Percentiles rank a stretch among this genome's conserved stretches.
Evolutionary conservation across 148 eudicot species (phyloP).

Genomic region (Polygonum maritimum): DNA sequence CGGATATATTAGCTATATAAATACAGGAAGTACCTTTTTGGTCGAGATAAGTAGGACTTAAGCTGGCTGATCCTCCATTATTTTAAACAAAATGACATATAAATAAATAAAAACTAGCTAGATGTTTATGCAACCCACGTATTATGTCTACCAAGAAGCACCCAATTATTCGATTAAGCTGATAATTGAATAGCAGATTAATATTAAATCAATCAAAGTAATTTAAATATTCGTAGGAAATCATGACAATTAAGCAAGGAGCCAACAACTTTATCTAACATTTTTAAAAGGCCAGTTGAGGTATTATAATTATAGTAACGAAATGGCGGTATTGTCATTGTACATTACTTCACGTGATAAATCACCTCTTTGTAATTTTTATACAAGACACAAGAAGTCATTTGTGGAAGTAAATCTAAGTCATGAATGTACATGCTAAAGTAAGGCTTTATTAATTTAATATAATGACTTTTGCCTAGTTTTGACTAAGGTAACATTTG

Average conservation of each 20-base stretch:
- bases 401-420: neutral
- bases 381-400: neutral
- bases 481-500: too few relatives aligned
- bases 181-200: neutral
- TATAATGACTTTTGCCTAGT: neutral
- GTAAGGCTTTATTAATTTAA: neutral
- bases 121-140: conserved; percentile 1
- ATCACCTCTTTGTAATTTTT: neutral
- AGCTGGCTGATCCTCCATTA: neutral
- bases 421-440: neutral
- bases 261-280: conserved; percentile 4
- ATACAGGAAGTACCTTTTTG: too few relatives aligned
- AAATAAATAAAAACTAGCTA: neutral
- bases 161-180: neutral
- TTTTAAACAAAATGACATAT: neutral
- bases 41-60: too few relatives aligned
- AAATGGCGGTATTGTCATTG: neutral
- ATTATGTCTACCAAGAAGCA: neutral
- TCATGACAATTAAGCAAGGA: neutral
- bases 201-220: too few relatives aligned
- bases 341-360: neutral
- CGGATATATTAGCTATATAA: too few relatives aligned
- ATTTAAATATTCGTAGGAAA: neutral
- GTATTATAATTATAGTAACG: neutral
- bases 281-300: neutral